These are phyloP conservation scores for Hibiscus trionum DNA, from an alignment of 345 rosid genomes.

Conservation along the genomic window DNA sequence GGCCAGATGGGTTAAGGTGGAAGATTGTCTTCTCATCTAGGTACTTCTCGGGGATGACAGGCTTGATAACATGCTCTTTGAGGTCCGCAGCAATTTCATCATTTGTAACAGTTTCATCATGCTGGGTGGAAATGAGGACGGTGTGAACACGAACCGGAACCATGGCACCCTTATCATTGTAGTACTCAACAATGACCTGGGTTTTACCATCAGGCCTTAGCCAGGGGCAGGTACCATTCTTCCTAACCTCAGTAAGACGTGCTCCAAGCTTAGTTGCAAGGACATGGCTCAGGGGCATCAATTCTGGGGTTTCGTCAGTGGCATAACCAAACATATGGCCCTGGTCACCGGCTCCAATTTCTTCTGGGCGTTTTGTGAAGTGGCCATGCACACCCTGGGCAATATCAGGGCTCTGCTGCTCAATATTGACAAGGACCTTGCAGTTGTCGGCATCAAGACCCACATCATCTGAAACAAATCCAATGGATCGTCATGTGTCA, in stretches of 20 bases:
- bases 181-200: constrained; percentile 71
- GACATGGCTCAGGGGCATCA: too few species aligned
- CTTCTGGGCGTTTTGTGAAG: too few species aligned
- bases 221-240: constrained; percentile 66
- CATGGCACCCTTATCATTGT: constrained; percentile 69
- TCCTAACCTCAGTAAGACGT: constrained; percentile 68
- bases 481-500: too few species aligned
- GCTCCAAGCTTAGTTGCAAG: constrained; percentile 37
- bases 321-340: too few species aligned
- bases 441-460: too few species aligned
- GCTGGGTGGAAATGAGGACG: constrained; percentile 68
- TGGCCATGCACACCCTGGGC: too few species aligned
- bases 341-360: too few species aligned
- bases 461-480: too few species aligned
- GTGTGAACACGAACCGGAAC: constrained; percentile 77
- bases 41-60: constrained; percentile 67
- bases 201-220: constrained; percentile 77
- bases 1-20: constrained; percentile 80
- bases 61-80: constrained; percentile 76
- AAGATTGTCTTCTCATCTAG: constrained; percentile 85
- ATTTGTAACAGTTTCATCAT: constrained; percentile 67
- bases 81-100: constrained; percentile 76
- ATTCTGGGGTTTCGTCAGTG: too few species aligned
- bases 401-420: too few species aligned
- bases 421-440: too few species aligned